Evolutionary conservation across 1,139 yeast species (phyloP).

Genomic region (Sugiyamaella xylanicola): DNA sequence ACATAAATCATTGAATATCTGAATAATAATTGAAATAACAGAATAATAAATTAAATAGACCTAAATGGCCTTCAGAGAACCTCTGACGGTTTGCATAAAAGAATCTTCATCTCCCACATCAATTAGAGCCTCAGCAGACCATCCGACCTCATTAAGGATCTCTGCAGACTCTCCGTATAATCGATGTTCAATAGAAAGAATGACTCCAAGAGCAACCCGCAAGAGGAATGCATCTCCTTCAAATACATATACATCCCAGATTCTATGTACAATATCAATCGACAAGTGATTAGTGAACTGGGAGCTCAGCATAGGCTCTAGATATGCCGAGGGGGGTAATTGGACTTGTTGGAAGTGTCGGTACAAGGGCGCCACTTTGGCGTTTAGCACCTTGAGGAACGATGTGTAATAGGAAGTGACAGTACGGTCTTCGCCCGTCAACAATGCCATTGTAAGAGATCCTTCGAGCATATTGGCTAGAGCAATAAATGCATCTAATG

Average conservation of each 20-base stretch:
- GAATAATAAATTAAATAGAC: neutral
- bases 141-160: constrained; percentile 45
- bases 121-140: constrained; percentile 36
- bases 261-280: constrained; percentile 45
- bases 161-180: constrained; percentile 56
- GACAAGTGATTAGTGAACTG: constrained; percentile 45
- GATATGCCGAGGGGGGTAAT: constrained; percentile 44
- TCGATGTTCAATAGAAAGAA: constrained; percentile 53
- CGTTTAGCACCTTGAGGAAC: constrained; percentile 51
- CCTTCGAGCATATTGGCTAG: constrained; percentile 50
- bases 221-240: constrained; percentile 59
- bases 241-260: constrained; percentile 62
- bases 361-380: constrained; percentile 50
- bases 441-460: constrained; percentile 38
- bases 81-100: constrained; percentile 50
- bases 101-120: constrained; percentile 55
- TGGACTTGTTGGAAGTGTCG: constrained; percentile 53
- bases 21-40: constrained; percentile 1
- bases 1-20: constrained; percentile 14
- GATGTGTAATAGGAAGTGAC: constrained; percentile 45
- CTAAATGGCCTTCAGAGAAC: constrained; percentile 36
- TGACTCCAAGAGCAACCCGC: constrained; percentile 52
- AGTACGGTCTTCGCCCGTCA: constrained; percentile 28
- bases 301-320: constrained; percentile 44
- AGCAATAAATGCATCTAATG: constrained; percentile 48